phyloP scores from a whole-genome alignment of 2,329 filamentous ascomycete species.

The Alternaria ethzedia region DNA sequence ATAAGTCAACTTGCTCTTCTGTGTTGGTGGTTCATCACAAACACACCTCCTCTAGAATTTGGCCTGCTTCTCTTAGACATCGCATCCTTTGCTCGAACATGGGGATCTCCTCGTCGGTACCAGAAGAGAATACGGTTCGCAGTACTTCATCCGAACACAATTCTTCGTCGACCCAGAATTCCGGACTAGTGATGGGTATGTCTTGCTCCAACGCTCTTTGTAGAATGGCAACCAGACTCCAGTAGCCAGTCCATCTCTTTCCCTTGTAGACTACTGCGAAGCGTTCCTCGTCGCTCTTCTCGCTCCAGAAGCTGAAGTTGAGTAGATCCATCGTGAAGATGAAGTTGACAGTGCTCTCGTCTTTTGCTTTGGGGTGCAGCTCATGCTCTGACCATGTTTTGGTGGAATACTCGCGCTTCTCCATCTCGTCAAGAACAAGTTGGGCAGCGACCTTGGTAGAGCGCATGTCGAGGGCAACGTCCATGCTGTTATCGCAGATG shows the following conservation, averaged over 20 bases:
- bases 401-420: slow-evolving; percentile 81
- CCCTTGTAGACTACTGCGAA: slow-evolving; percentile 85
- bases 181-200: slow-evolving; percentile 85
- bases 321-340: slow-evolving; percentile 97
- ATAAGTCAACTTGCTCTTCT: neutral
- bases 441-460: slow-evolving; percentile 83
- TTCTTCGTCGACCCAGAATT: slow-evolving; percentile 82
- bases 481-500: slow-evolving; percentile 90
- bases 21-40: neutral
- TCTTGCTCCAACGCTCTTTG: slow-evolving; percentile 88
- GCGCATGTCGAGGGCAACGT: slow-evolving; percentile 85
- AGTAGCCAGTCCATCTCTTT: slow-evolving; percentile 90
- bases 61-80: slow-evolving; percentile 83
- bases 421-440: slow-evolving; percentile 81
- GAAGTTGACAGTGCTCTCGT: slow-evolving; percentile 82
- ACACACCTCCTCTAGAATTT: slow-evolving; percentile 69
- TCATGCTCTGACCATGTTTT: slow-evolving; percentile 87
- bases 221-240: slow-evolving; percentile 86
- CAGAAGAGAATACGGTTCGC: slow-evolving; percentile 81
- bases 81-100: slow-evolving; percentile 77
- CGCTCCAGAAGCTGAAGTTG: slow-evolving; percentile 98
- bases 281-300: slow-evolving; percentile 69
- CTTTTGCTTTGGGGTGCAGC: slow-evolving; percentile 82
- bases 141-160: slow-evolving; percentile 78
- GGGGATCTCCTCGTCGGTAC: slow-evolving; percentile 85